Evolutionary conservation across 495 filamentous ascomycete species (phyloP).

Genomic region (Penicillium cosmopolitanum): DNA sequence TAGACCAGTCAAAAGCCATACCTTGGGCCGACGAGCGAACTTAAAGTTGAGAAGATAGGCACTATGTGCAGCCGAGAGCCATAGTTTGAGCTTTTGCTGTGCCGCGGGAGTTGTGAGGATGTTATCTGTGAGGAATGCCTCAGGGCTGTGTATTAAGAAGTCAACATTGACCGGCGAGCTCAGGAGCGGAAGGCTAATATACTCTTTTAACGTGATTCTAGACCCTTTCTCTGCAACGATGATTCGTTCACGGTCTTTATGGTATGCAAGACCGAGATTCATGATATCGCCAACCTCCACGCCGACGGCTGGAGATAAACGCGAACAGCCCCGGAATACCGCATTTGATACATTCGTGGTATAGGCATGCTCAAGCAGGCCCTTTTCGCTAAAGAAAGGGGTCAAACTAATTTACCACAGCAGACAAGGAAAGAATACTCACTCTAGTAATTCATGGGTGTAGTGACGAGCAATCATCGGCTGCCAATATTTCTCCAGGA

Average conservation of each 20-base stretch:
- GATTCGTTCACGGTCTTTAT: conserved; percentile 28
- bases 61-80: conserved; percentile 31
- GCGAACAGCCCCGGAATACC: conserved; percentile 25
- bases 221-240: conserved; percentile 25
- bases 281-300: conserved; percentile 28
- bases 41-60: conserved; percentile 29
- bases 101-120: conserved; percentile 23
- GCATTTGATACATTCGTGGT: conserved; percentile 21
- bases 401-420: no score
- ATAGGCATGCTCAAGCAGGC: conserved; percentile 24
- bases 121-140: conserved; percentile 23
- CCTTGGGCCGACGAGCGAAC: conserved; percentile 32
- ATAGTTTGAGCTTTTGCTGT: conserved; percentile 28
- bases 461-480: conserved; percentile 34
- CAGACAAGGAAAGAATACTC: background rate
- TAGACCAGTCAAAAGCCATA: conserved; percentile 31
- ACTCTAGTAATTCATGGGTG: conserved; percentile 27
- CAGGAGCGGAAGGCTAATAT: background rate
- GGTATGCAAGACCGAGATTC: conserved; percentile 30
- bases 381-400: conserved; percentile 17
- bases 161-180: background rate
- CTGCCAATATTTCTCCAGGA: conserved; percentile 35
- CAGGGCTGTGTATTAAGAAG: conserved; percentile 19
- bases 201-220: conserved; percentile 30
- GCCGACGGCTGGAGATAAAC: conserved; percentile 20